Percentiles rank a stretch among this genome's conserved stretches.
These are phyloP conservation scores for Fusarium graminum DNA, from an alignment of 2,329 filamentous ascomycete genomes.

Conservation along the genomic window DNA sequence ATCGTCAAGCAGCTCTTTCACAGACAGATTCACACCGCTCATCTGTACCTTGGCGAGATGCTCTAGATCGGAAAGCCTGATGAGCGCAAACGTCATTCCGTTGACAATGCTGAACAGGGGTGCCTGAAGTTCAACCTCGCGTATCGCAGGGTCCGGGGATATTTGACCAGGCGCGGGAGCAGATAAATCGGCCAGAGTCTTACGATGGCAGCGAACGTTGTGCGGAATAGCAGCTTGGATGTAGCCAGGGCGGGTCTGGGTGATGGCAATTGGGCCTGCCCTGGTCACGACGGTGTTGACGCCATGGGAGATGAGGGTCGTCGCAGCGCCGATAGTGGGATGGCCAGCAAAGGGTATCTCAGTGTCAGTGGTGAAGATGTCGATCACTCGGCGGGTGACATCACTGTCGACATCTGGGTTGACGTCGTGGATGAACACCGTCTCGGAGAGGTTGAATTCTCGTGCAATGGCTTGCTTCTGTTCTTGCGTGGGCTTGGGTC, in stretches of 20 bases:
- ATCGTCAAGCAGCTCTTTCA: constrained; percentile 60
- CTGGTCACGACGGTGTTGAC: constrained; percentile 65
- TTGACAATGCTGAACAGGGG: constrained; percentile 74
- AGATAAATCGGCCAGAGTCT: constrained; percentile 54
- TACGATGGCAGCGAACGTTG: constrained; percentile 71
- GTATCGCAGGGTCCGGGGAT: constrained; percentile 49
- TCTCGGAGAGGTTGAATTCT: constrained; percentile 75
- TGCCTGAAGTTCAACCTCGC: constrained; percentile 56
- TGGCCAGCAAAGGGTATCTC: constrained; percentile 74
- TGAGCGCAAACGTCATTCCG: constrained; percentile 79
- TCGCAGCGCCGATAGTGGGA: constrained; percentile 69
- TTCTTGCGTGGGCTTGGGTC: constrained; percentile 59
- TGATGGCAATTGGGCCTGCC: constrained; percentile 67
- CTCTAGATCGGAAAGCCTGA: constrained; percentile 71
- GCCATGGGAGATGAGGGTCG: constrained; percentile 59
- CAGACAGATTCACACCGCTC: constrained; percentile 52
- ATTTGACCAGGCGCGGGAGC: constrained; percentile 46
- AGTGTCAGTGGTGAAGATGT: constrained; percentile 68
- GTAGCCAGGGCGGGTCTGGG: constrained; percentile 54
- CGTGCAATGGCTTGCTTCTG: constrained; percentile 70
- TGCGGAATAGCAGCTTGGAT: constrained; percentile 76
- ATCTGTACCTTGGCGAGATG: constrained; percentile 62
- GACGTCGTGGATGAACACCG: constrained; percentile 70
- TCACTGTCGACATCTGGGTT: constrained; percentile 48
- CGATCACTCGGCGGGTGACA: constrained; percentile 59